Evolutionary conservation across 257 asterid species (phyloP).

Genomic region (Fraxinus cuspidata): DNA sequence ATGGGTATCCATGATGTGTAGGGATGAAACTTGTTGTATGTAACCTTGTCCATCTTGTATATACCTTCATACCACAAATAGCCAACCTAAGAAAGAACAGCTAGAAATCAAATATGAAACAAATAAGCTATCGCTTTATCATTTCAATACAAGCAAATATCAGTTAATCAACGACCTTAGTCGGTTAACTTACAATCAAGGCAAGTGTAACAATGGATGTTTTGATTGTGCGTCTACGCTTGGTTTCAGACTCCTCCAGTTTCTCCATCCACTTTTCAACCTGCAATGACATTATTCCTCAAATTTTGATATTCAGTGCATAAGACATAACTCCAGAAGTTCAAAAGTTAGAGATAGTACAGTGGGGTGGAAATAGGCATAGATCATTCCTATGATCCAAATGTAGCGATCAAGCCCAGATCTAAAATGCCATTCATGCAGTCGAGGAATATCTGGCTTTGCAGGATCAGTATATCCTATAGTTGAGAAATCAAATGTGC

Average conservation of each 20-base stretch:
- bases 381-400: conserved; percentile 86
- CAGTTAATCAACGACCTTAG: too few relatives aligned
- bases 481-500: conserved; percentile 26
- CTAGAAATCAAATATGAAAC: too few relatives aligned
- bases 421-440: conserved; percentile 95
- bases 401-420: conserved; percentile 87
- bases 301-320: too few relatives aligned
- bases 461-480: conserved; percentile 91
- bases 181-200: conserved; percentile 47
- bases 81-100: conserved; percentile 45
- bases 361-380: conserved; percentile 76
- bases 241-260: conserved; percentile 80
- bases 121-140: too few relatives aligned
- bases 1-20: conserved; percentile 99
- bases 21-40: conserved; percentile 92
- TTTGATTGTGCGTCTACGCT: conserved; percentile 71
- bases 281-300: conserved; percentile 35
- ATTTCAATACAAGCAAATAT: too few relatives aligned
- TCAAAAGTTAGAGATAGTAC: conserved; percentile 37
- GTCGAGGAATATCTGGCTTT: conserved; percentile 78
- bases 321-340: neutral
- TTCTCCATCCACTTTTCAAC: conserved; percentile 96
- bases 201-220: conserved; percentile 53
- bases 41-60: conserved; percentile 83
- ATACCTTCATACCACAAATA: conserved; percentile 82